Percentiles rank a stretch among this genome's conserved stretches.
Conservation (phyloP, 352 stramenopile species). For the Phytophthora pseudosyringae region DNA sequence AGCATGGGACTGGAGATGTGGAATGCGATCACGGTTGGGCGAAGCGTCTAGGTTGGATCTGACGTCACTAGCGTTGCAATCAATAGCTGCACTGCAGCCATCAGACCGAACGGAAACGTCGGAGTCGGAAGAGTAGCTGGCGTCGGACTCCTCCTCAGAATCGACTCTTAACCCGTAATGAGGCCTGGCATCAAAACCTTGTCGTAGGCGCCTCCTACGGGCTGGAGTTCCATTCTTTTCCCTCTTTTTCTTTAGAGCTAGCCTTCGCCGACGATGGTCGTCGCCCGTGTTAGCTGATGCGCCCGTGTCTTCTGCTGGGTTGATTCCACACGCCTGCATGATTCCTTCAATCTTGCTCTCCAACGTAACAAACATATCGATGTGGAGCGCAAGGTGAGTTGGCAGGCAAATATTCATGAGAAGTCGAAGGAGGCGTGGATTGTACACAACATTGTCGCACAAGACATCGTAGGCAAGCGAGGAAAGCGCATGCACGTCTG, state of each 20-base stretch:
- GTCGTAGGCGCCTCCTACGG: conserved; percentile 41
- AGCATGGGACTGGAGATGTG: conserved; percentile 43
- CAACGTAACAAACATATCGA: conserved; percentile 38
- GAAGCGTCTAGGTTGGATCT: background rate
- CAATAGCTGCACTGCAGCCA: conserved; percentile 1
- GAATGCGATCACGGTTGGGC: conserved; percentile 29
- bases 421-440: conserved; percentile 56
- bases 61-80: background rate
- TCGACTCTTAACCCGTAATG: conserved; percentile 10
- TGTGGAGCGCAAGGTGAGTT: conserved; percentile 22
- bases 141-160: conserved; percentile 35
- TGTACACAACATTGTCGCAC: conserved; percentile 75
- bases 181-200: conserved; percentile 37
- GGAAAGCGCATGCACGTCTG: conserved; percentile 27
- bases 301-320: conserved; percentile 6
- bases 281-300: background rate
- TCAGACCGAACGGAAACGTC: conserved; percentile 17
- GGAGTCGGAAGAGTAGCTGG: conserved; percentile 30
- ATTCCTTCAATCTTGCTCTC: conserved; percentile 48
- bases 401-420: conserved; percentile 53
- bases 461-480: conserved; percentile 51
- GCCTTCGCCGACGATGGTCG: background rate
- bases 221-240: conserved; percentile 1
- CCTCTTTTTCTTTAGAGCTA: conserved; percentile 8
- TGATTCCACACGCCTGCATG: conserved; percentile 49